Evolutionary conservation across 768 basidiomycete genomes (phyloP), one percentile per base, ranked within the genome.

Genomic region (Boletus tylopilopsis): DNA sequence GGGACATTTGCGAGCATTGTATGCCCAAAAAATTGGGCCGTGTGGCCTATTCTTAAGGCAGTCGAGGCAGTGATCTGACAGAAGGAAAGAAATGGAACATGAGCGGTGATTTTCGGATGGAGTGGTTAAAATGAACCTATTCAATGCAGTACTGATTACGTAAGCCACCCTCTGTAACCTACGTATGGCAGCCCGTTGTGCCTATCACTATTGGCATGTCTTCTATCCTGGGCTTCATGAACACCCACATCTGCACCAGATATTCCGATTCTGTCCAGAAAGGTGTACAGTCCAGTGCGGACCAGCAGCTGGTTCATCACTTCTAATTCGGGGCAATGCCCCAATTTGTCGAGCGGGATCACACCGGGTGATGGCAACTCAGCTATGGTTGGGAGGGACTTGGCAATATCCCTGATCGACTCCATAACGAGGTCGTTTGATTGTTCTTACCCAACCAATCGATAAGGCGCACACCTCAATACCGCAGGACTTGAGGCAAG

Each of bases 31-130:
- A 50, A 18, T 47, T 12, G 45, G 64, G 63, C 64, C 54, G 18
- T 55, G 7, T 56, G 58, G 63, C 63, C 64, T 45, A 50, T 47
- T 60, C 49, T 66, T 66, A 66, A 66, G 61, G 61, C 64, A 58
- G 29, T 47, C 45, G 42, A 58, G 64, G 64, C 62, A 36, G 54
- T 64, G 63, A 42, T 48, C 43, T n/a, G n/a, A n/a, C 45, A 50
- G 53, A 47, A 51, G 49, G 49, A 55, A 53, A 35, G 22, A 46
- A 56, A 56, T 38, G 38, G 54, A 53, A 54, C 62, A 65, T 64
- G 51, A 51, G 53, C 53, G 45, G 61, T 43, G 58, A 51, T 34
- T 51, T n/a, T n/a, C n/a, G n/a, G n/a, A 48, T 34, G 22, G 42
- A 36, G 36, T 45, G 33, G 46, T 42, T 54, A 58, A n/a, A n/a